Base-by-base conservation (phyloP, 106 monocot species). In the Dioscorea alata region DNA sequence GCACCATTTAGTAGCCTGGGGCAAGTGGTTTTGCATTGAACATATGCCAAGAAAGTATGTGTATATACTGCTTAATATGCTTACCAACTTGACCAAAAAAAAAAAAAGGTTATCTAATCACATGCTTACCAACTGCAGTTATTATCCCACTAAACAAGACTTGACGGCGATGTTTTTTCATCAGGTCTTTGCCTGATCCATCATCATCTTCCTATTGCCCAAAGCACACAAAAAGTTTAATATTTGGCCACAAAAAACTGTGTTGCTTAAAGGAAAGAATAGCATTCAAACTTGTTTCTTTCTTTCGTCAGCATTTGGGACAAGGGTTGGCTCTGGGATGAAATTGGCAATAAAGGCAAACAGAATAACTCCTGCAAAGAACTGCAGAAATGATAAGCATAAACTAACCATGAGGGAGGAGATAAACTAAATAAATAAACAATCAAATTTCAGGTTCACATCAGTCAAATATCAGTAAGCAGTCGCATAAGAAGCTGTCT, bases 81-180 rank as follows among this genome's bases (percentile, higher is more conserved):
- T 54, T 54, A 19, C 54, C 7, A 54, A 54, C 18, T 19, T 54
- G 5, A 54, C 9, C 5, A 18, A 2, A 14, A 54, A 18, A 18
- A 18, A 54, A 5, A 54, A 54, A 54, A 14, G 19, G 8, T 10
- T 20, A 50, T 20, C 48, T 66, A 24, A 15, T 25, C 64, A 52
- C 57, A 69, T 33, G n/a, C 70, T 74, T 76, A 93, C 99, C 99
- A 74, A 99, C 83, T 68, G 99, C 93, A 77, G 93, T 99, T 61
- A 92, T 82, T 17, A 93, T 90, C 61, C 99, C 99, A 75, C 93
- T 99, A 73, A 88, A 93, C 18, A 99, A 61, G 14, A 99, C 93
- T 72, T 99, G 90, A 7, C 90, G 89, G 2, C 85, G 89, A 48
- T 93, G 93, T 63, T 99, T 93, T 67, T 79, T 99, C 92, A 90